Conservation (phyloP, 305 asterid genomes). For the Solanum hybrid region DNA sequence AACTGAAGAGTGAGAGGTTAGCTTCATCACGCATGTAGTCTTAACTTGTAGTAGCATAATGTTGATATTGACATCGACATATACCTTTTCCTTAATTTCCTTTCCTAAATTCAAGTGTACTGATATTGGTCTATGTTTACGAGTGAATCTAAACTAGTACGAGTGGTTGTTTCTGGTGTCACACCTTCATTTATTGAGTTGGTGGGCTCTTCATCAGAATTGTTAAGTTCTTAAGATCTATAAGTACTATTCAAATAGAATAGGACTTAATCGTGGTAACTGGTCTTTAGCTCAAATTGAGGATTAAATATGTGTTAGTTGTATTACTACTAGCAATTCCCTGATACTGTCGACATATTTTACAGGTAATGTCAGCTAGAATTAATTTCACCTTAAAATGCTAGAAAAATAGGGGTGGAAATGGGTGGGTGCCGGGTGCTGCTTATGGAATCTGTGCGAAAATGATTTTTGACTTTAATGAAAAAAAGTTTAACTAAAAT, state of each 20-base stretch:
- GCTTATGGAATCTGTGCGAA: background rate
- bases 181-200: background rate
- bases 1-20: constrained; percentile 52
- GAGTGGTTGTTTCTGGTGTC: background rate
- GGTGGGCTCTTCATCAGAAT: background rate
- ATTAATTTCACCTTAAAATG: background rate
- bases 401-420: background rate
- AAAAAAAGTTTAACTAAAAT: no score
- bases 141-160: background rate
- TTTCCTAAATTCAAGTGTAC: background rate
- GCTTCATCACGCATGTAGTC: background rate
- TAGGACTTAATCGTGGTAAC: background rate
- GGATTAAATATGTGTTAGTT: background rate
- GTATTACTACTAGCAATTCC: background rate
- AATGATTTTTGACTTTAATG: background rate
- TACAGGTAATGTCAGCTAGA: background rate
- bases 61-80: background rate
- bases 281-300: background rate
- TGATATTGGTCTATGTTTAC: background rate
- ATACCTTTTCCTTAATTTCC: background rate
- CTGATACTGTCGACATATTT: background rate
- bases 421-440: background rate
- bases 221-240: background rate
- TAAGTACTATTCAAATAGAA: background rate
- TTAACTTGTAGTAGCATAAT: background rate